phyloP scores from a whole-genome alignment of 1,139 yeast genomes.

The Starmera stellimalicola region DNA sequence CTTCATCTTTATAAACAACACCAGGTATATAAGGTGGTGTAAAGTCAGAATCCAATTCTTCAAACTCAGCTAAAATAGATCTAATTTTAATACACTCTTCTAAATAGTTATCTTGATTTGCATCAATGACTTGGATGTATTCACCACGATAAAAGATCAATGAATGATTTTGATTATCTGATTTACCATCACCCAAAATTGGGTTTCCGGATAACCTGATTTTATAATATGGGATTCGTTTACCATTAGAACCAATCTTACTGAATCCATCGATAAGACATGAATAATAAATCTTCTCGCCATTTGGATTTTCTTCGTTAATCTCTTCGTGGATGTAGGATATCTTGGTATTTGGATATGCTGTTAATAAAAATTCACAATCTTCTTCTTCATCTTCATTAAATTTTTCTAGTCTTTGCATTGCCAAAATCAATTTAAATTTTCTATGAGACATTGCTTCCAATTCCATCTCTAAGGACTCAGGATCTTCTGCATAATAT shows the following conservation, averaged over 20 bases:
- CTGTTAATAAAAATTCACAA: constrained; percentile 43
- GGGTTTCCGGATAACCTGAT: constrained; percentile 76
- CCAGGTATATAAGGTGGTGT: constrained; percentile 40
- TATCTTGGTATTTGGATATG: constrained; percentile 54
- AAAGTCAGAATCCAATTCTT: constrained; percentile 35
- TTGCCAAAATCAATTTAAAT: constrained; percentile 57
- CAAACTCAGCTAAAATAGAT: constrained; percentile 71
- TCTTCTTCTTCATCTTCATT: constrained; percentile 42
- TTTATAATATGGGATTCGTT: constrained; percentile 39
- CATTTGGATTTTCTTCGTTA: constrained; percentile 25
- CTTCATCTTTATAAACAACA: constrained; percentile 23
- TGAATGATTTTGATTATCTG: constrained; percentile 78
- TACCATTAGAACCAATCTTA: constrained; percentile 29
- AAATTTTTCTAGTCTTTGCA: constrained; percentile 56
- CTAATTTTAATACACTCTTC: constrained; percentile 82
- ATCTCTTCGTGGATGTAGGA: constrained; percentile 47
- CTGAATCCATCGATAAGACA: constrained; percentile 50
- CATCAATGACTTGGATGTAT: constrained; percentile 79
- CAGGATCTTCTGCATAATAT: constrained; percentile 25
- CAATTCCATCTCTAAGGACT: constrained; percentile 32
- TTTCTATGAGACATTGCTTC: constrained; percentile 50
- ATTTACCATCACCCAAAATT: constrained; percentile 81
- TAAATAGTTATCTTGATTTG: constrained; percentile 79
- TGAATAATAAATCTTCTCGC: constrained; percentile 40
- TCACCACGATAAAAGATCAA: constrained; percentile 78